These are phyloP conservation scores for Lyophyllum decastes DNA, from an alignment of 768 basidiomycete genomes.

Conservation along the genomic window DNA sequence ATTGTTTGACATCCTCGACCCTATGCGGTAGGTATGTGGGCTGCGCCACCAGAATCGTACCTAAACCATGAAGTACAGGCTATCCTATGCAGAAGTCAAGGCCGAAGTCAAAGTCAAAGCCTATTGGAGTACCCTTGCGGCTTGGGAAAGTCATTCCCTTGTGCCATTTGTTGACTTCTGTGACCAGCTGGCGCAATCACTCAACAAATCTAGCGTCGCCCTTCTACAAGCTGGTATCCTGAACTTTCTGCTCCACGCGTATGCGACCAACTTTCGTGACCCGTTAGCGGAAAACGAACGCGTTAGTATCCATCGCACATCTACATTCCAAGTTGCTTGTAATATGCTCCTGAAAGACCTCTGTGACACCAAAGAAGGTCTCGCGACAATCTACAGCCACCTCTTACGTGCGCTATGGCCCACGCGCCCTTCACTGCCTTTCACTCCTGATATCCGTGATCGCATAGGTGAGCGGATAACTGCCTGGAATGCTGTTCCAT, in stretches of 20 bases:
- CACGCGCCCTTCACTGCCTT: background rate
- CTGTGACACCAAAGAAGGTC: background rate
- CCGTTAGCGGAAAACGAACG: slow-evolving; percentile 5
- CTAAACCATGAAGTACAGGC: background rate
- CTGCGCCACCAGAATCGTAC: background rate
- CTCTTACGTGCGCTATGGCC: slow-evolving; percentile 9
- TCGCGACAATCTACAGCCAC: background rate
- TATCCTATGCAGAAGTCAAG: background rate
- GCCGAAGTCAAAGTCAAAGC: slow-evolving; percentile 3
- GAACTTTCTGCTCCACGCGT: slow-evolving; percentile 10
- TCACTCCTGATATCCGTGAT: background rate
- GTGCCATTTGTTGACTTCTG: slow-evolving; percentile 8
- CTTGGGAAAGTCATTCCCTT: slow-evolving; percentile 12
- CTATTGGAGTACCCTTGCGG: slow-evolving; percentile 1
- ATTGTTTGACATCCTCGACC: slow-evolving; percentile 4
- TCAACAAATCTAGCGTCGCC: background rate
- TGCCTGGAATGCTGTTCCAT: background rate
- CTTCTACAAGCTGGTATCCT: slow-evolving; percentile 1
- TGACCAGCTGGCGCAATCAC: background rate
- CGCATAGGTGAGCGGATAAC: background rate
- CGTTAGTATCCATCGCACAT: slow-evolving; percentile 3
- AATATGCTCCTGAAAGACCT: background rate
- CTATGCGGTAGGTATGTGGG: slow-evolving; percentile 6
- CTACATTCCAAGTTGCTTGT: slow-evolving; percentile 1
- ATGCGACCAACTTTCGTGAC: slow-evolving; percentile 10